Base-by-base conservation (phyloP, 108 stramenopile species). In the Stephanodiscus minutulus region DNA sequence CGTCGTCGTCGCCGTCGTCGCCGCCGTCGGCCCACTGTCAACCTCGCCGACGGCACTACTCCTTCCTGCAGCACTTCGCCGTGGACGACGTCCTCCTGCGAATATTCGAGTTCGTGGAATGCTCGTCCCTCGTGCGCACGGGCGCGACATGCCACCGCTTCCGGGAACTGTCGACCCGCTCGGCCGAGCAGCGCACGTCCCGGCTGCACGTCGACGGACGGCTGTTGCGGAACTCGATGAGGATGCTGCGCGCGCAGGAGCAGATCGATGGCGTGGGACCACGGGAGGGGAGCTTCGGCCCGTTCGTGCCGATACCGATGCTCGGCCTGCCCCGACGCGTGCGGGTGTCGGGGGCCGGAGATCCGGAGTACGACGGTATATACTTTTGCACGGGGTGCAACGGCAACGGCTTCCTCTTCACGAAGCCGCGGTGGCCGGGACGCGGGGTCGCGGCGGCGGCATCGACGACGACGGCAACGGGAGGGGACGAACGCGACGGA, bases 341-440 rank as follows among this genome's bases (percentile, higher is more conserved):
- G 6, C 36, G 83, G 31, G 88, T 93, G 0, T 73, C 76, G 2
- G 68, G 82, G 43, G 72, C 88, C 2, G 89, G 89, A 3, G 92
- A 93, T 80, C 81, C 86, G 1, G 89, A 93, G 56, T 87, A 77
- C 61, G 90, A 93, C 77, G 92, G 92, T 10, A 70, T 90, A n/a
- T 93, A 93, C 61, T 86, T 83, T 73, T 93, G 92, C 66, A 93
- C 89, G 8, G 84, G 84, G 27, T 78, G 79, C 50, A 89, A 90
- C 63, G 87, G 89, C 5, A 93, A 93, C 65, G 91, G 87, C 29
- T 89, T 83, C 53, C 61, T 84, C 22, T 91, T 88, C 71, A 89
- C 89, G 56, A 93, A 93, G 64, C 90, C 92, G 20, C 74, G 90
- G 43, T 53, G 53, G 59, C 76, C 84, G 18, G 77, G 77, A 13